Base-by-base conservation (phyloP, 305 asterid species). In the Fraxinus angustifolia region DNA sequence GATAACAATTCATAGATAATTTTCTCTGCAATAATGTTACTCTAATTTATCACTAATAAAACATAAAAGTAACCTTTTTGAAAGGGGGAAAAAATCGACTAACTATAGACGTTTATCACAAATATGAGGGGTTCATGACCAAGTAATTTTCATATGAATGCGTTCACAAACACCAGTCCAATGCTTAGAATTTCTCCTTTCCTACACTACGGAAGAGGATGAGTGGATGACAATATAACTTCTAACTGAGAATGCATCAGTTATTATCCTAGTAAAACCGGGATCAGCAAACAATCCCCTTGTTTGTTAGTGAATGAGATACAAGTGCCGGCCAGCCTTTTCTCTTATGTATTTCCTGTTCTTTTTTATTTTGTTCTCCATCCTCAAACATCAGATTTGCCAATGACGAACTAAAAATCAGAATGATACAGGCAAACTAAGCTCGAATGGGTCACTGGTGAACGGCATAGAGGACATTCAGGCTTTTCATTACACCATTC, bases 401-500 rank as follows among this genome's bases (percentile, higher is more conserved):
- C 68, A 30, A 38, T 71, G 65, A 16, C 67, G 73, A 78, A 84
- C 83, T 87, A 96, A 86, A 96, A 96, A 88, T 94, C 97, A 65
- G 98, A 96, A 83, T 96, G 98, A 79, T 91, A 94, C 50, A 96
- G 83, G 81, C 99, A 92, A 83, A 96, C 98, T 45, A 96, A 90
- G 88, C 92, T 92, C 0, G 98, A 90, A 88, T 96, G 98, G 76
- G 97, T 90, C 65, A 85, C 89, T 3, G 97, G 94, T 2, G 99
- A 96, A 35, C 99, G 98, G 79, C 99, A 94, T 30, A 96, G 93
- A 8, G 99, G 99, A 74, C 99, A 96, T 86, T 96, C 99, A 0
- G 99, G 98, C 90, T 96, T 96, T 72, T 96, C 99, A 38, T 96
- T 96, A 80, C 99, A 96, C 99, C 99, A 96, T 79, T 96, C 99